phyloP scores from a whole-genome alignment of 345 rosid genomes.

The Populus tremula region DNA sequence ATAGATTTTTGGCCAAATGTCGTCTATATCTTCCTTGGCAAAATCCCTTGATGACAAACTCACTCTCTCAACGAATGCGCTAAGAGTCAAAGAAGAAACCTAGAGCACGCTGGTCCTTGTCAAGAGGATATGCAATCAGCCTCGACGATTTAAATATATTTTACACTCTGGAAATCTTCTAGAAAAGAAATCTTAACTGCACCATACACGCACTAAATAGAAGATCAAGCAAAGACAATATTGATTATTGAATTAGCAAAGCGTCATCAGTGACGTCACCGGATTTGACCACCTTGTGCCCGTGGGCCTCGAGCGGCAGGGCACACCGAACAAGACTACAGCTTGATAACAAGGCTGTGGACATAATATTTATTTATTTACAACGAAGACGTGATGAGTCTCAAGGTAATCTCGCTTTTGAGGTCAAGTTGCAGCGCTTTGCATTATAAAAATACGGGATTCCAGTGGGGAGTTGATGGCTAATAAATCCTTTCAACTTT shows the following conservation, averaged over 20 bases:
- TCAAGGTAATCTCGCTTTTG: background rate
- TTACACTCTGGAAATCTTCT: background rate
- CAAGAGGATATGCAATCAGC: too few species aligned
- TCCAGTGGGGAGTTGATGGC: background rate
- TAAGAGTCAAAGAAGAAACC: too few species aligned
- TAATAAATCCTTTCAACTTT: background rate
- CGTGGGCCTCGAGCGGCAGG: background rate
- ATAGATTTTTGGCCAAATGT: too few species aligned
- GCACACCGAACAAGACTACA: background rate
- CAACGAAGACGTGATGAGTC: background rate
- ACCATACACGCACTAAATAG: background rate
- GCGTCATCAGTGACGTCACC: background rate
- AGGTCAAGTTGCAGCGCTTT: background rate
- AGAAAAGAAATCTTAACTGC: background rate
- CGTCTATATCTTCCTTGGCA: too few species aligned
- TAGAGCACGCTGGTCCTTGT: too few species aligned
- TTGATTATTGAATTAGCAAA: background rate
- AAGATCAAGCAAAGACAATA: background rate
- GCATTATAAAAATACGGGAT: background rate
- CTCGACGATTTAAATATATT: too few species aligned
- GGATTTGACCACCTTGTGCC: background rate
- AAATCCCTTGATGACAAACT: too few species aligned
- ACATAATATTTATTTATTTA: background rate
- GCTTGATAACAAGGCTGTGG: background rate
- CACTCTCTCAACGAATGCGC: too few species aligned